phyloP scores from a whole-genome alignment of 2,329 filamentous ascomycete genomes.

The Hypoxylon sp. region DNA sequence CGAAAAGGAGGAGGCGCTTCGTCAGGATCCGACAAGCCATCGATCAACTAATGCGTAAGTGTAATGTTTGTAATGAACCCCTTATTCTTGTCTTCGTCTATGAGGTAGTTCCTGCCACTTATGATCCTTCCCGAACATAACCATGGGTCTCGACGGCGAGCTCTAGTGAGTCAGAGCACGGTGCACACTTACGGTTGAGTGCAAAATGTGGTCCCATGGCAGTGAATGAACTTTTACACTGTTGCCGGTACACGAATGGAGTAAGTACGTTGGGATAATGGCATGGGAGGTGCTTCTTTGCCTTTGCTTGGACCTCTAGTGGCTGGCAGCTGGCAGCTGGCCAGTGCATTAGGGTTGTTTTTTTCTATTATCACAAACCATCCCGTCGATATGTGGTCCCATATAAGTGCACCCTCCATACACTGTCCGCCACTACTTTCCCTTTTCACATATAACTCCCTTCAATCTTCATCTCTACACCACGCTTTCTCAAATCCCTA shows the following conservation, averaged over 20 bases:
- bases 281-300: background rate
- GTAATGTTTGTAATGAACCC: conserved; percentile 5
- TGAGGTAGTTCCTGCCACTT: conserved; percentile 2
- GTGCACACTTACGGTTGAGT: background rate
- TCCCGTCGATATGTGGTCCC: background rate
- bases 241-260: background rate
- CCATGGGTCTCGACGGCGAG: background rate
- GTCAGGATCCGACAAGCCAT: conserved; percentile 78
- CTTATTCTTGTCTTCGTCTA: conserved; percentile 18
- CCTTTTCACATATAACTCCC: background rate
- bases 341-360: background rate
- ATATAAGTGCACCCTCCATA: too few species aligned
- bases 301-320: background rate
- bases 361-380: conserved; percentile 5
- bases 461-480: background rate
- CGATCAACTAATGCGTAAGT: conserved; percentile 86
- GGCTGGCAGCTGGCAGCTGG: background rate
- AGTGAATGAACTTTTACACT: background rate
- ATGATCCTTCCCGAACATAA: background rate
- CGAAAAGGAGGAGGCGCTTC: conserved; percentile 83
- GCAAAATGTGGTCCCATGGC: background rate
- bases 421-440: background rate
- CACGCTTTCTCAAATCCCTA: background rate
- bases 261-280: background rate
- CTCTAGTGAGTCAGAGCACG: background rate